Base-by-base conservation (phyloP, 805 yeast genomes). In the Torulaspora maleeae region DNA sequence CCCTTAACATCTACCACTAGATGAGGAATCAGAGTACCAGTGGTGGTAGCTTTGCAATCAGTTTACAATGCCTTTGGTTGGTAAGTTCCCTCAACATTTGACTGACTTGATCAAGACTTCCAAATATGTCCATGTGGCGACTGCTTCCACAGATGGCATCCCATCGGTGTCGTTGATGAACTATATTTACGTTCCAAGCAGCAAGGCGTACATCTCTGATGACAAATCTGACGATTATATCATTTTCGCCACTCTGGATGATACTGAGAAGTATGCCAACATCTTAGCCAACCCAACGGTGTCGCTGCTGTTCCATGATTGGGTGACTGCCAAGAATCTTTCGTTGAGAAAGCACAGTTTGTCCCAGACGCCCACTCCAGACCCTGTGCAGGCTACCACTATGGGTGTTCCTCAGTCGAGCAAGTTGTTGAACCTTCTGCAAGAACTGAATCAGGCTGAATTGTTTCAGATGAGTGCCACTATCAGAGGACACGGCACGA, bases 161-260 rank as follows among this genome's bases (percentile, higher is more conserved):
- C 98, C 98, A 5, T 93, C 90, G 49, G 95, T 89, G 3, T 78
- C 93, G 15, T 73, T 91, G 51, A 91, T 91, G 98, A 91, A 87
- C 67, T 91, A 86, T 66, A 81, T 90, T 3, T 86, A 80, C 61
- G 66, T 83, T 16, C 70, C 73, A 4, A 61, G 74, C 5, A 58
- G 61, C 13, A 65, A 69, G 20, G 58, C 70, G 0, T 73, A 52
- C 51, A 47, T 48, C 33, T 37, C 63, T 12, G 59, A 64, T 30
- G 56, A 63, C 15, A 66, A 63, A 10, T 72, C 71, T 32, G 62
- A 58, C 17, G 74, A 79, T 25, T 75, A 73, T 52, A 77, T 89
- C 39, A 77, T 91, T 13, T 71, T 90, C 46, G 80, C 95, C 2
- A 80, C 95, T 1, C 81, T 82, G 1, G 77, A 75, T 47, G 67